Base-by-base conservation (phyloP, 2,329 filamentous ascomycete genomes). In the Sporothrix sp. region DNA sequence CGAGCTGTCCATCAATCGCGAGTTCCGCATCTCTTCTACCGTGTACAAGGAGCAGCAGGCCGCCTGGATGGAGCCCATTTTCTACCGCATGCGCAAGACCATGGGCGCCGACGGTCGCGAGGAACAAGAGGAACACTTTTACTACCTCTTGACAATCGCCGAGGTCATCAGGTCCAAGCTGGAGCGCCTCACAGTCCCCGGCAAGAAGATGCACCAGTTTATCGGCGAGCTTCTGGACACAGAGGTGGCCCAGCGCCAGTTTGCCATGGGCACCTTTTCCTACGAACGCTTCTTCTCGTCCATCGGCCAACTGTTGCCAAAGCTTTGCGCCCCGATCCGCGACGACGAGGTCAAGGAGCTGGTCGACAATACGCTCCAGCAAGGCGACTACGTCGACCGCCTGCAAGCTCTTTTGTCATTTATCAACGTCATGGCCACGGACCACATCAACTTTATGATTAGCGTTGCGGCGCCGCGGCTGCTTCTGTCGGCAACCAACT, bases 401-500 rank as follows among this genome's bases (percentile, higher is more conserved):
- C 75, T 91, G 1, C 83, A 88, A 66, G 82, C 83, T 13, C 71
- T 93, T 2, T 77, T 88, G 49, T 78, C 81, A 27, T 84, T 87
- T 58, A 85, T 90, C 51, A 84, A 93, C 59, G 70, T 84, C 32
- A 82, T 91, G 68, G 78, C 85, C 21, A 80, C 87, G 52, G 87
- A 93, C 60, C 89, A 90, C 60, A 83, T 85, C 53, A 93, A 93
- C 62, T 91, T 87, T 61, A 73, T 90, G 59, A 70, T 93, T 45
- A 80, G 82, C 63, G 76, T 84, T 25, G 81, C 82, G 0, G 84
- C 84, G 2, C 84, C 85, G 0, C 78, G 79, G 6, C 73, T 93
- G 48, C 79, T 88, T 49, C 78, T 83, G 56, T 82, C 86, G 56
- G 81, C 85, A 2, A 70, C 81, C 1, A 74, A 80, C 14, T 91